Percentiles rank a stretch among this genome's conserved stretches.
Evolutionary conservation across 345 rosid species (phyloP).

Genomic region (Diplotaxis tenuifolia): DNA sequence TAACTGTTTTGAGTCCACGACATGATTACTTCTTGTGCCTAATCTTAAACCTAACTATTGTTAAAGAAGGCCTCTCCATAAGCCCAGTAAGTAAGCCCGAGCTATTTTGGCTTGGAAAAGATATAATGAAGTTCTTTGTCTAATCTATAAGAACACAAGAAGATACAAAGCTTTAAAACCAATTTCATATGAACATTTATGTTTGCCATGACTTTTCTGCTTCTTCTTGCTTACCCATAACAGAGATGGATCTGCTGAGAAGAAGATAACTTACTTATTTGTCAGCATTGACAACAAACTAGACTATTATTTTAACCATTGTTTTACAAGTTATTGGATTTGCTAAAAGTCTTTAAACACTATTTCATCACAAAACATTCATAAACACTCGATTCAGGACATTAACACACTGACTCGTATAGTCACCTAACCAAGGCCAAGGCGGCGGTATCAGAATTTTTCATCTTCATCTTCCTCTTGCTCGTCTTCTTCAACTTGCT

Average conservation of each 20-base stretch:
- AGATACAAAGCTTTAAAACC: not conserved
- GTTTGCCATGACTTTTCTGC: not conserved
- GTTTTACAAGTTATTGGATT: not conserved
- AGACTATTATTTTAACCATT: not conserved
- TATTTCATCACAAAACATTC: constrained; percentile 3
- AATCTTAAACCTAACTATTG: not conserved
- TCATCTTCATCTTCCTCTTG: too few species aligned
- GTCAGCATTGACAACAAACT: not conserved
- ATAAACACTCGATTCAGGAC: not conserved
- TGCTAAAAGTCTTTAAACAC: not conserved
- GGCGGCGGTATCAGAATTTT: constrained; percentile 9
- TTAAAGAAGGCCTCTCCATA: not conserved
- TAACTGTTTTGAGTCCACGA: not conserved
- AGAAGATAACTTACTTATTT: not conserved
- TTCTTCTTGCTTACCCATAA: not conserved
- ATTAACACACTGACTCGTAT: not conserved
- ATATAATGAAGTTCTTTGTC: too few species aligned
- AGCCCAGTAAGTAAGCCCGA: not conserved
- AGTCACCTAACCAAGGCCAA: constrained; percentile 33
- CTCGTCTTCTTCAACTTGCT: constrained; percentile 35
- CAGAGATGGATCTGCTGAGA: not conserved
- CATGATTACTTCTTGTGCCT: not conserved
- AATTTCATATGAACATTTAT: not conserved
- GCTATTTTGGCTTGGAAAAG: too few species aligned
- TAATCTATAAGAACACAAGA: not conserved